phyloP scores from a whole-genome alignment of 176 grass and related monocot species.

The Raddia distichophylla region DNA sequence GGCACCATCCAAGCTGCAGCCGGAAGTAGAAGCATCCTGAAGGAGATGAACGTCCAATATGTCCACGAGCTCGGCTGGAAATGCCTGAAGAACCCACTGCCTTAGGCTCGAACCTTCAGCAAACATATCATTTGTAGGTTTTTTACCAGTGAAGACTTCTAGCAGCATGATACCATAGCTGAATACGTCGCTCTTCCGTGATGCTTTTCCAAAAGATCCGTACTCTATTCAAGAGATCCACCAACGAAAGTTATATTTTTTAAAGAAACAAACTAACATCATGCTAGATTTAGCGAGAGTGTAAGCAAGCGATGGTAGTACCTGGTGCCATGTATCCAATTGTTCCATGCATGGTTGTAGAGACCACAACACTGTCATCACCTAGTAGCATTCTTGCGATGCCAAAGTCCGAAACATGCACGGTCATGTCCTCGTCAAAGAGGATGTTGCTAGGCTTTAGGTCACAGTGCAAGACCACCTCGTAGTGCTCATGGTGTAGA shows the following conservation, averaged over 20 bases:
- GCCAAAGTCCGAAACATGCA: not conserved
- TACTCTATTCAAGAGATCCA: not conserved
- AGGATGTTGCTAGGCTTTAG: slow-evolving; percentile 18
- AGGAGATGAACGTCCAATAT: not conserved
- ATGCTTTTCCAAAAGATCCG: not conserved
- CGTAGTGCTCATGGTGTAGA: not conserved
- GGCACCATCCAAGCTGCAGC: not conserved
- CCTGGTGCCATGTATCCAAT: slow-evolving; percentile 17
- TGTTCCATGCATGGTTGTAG: not conserved
- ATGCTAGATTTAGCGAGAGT: not conserved
- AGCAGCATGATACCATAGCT: not conserved
- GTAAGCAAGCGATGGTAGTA: not conserved
- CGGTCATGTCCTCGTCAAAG: not conserved
- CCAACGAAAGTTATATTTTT: too few species aligned
- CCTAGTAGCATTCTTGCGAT: not conserved
- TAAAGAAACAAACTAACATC: not conserved
- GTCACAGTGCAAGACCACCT: not conserved
- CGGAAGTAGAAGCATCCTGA: not conserved
- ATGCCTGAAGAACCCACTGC: not conserved
- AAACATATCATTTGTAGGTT: not conserved
- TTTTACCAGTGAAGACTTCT: not conserved
- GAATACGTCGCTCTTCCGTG: not conserved
- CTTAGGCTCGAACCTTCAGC: not conserved
- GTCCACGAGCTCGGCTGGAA: not conserved
- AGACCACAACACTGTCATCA: not conserved